A percentile compares a stretch with the other conserved stretches of the same genome.
Conservation (phyloP, 139 green algal species). For the Diplosphaera chodatii region DNA sequence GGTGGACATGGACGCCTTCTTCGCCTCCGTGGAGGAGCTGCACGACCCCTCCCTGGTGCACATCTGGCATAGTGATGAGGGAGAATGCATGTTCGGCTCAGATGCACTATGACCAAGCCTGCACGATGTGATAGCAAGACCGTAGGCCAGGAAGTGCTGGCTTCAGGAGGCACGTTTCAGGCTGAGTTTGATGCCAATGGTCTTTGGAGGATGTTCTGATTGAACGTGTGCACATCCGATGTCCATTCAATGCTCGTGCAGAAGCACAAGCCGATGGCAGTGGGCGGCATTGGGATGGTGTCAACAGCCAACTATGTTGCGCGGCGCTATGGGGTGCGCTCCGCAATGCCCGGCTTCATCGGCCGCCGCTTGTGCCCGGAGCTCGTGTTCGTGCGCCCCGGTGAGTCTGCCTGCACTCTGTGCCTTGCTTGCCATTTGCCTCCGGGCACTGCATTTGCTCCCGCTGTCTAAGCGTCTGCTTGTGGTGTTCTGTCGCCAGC, state of each 20-base stretch:
- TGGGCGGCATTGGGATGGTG: slow-evolving; percentile 86
- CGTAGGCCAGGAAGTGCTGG: no score
- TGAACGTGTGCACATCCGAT: no score
- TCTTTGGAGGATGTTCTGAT: no score
- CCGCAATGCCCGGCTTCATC: slow-evolving; percentile 90
- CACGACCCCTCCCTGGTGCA: slow-evolving; percentile 55
- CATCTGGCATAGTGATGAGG: background rate
- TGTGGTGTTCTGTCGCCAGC: no score
- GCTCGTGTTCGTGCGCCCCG: slow-evolving; percentile 58
- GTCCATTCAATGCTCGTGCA: no score
- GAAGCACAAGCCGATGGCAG: slow-evolving; percentile 66
- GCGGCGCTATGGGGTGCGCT: slow-evolving; percentile 74
- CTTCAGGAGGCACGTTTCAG: no score
- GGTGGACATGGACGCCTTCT: slow-evolving; percentile 96
- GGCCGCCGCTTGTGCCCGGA: slow-evolving; percentile 68
- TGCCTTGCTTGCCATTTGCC: no score
- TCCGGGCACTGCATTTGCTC: no score
- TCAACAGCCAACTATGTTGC: slow-evolving; percentile 82
- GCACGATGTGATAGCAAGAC: background rate
- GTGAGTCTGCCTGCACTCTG: background rate
- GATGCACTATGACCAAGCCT: no score
- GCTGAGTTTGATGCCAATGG: no score
- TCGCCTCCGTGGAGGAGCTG: slow-evolving; percentile 63
- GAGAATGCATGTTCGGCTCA: no score
- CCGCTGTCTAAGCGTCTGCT: no score